Evolutionary conservation across 2,329 filamentous ascomycete species (phyloP).

Genomic region (Grosmannia serpens): DNA sequence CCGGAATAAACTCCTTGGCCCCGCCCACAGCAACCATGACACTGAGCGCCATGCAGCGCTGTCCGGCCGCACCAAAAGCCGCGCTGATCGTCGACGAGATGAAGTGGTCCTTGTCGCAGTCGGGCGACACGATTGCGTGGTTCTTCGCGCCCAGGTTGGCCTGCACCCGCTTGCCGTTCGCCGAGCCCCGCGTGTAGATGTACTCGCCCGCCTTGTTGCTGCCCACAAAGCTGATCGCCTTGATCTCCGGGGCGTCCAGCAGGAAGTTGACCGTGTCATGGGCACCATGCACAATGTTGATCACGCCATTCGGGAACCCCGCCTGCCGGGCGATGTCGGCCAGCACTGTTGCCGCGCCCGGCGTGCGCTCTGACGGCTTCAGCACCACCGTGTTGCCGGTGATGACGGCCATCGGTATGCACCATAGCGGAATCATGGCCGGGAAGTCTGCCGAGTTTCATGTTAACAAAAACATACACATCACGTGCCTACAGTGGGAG

Average conservation of each 20-base stretch:
- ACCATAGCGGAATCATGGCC: conserved; percentile 85
- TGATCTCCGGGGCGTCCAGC: conserved; percentile 72
- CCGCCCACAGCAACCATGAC: conserved; percentile 74
- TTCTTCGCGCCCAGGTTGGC: conserved; percentile 84
- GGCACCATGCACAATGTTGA: conserved; percentile 72
- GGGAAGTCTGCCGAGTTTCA: conserved; percentile 56
- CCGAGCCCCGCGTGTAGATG: conserved; percentile 65
- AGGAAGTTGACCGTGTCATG: conserved; percentile 80
- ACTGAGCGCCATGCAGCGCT: conserved; percentile 78
- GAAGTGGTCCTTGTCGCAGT: conserved; percentile 83
- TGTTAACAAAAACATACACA: conserved; percentile 13
- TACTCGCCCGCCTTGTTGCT: conserved; percentile 83
- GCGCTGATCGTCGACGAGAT: conserved; percentile 73
- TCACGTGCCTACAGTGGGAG: conserved; percentile 2
- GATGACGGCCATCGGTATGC: conserved; percentile 70
- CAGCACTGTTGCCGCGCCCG: conserved; percentile 73
- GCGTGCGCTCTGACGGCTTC: conserved; percentile 77
- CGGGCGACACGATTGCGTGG: conserved; percentile 70
- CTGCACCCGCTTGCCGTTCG: conserved; percentile 78
- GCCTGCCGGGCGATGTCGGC: conserved; percentile 69
- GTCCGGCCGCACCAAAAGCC: conserved; percentile 73
- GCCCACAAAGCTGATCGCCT: conserved; percentile 76
- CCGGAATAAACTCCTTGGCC: conserved; percentile 69
- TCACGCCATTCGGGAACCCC: conserved; percentile 67
- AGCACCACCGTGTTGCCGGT: conserved; percentile 74